phyloP scores from a whole-genome alignment of 371 early-diverging fungal genomes.

The Quaeritorhiza haematococci region DNA sequence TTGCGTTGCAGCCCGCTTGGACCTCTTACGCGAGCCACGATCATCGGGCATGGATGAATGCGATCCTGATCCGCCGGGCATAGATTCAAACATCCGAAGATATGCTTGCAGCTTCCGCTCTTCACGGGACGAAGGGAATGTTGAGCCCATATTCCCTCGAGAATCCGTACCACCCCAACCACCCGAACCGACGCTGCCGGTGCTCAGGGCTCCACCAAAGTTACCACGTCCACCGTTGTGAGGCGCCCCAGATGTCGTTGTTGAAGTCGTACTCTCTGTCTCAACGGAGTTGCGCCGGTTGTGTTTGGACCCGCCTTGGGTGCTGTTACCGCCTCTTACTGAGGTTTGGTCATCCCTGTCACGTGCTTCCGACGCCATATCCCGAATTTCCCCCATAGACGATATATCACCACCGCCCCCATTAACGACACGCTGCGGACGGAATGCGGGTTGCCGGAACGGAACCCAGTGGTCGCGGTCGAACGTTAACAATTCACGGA shows the following conservation, averaged over 20 bases:
- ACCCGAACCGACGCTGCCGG: constrained; percentile 17
- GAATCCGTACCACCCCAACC: constrained; percentile 36
- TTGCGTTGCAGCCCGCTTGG: no score
- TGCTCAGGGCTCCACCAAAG: not conserved
- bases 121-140: constrained; percentile 31
- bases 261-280: constrained; percentile 21
- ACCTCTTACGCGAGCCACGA: no score
- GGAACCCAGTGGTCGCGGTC: not conserved
- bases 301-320: no score
- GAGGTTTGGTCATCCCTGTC: no score
- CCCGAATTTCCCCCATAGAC: constrained; percentile 13
- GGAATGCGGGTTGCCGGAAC: not conserved
- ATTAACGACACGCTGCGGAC: not conserved
- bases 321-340: no score
- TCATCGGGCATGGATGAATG: no score
- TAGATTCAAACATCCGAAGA: no score
- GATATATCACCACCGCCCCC: not conserved
- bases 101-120: constrained; percentile 31
- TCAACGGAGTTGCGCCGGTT: constrained; percentile 10
- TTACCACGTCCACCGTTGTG: constrained; percentile 1
- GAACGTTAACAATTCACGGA: constrained; percentile 7
- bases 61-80: no score
- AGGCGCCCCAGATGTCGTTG: not conserved
- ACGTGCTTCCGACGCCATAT: constrained; percentile 6
- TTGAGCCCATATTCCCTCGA: constrained; percentile 14